Conservation (phyloP, 2,329 filamentous ascomycete species). For the Penicillium brevicompactum region DNA sequence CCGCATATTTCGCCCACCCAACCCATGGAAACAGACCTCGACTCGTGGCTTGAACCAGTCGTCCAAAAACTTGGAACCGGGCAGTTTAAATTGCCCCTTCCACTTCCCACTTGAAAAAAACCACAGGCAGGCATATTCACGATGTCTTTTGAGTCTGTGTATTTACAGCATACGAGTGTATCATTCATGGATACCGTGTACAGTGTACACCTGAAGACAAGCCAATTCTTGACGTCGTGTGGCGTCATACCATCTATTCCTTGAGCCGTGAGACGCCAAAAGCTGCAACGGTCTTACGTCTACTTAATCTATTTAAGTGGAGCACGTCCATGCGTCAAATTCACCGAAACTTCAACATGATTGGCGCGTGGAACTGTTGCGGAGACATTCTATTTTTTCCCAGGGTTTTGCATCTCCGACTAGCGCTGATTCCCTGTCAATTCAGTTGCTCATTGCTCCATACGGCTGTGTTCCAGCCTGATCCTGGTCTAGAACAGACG, state of each 20-base stretch:
- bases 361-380: conserved; percentile 6
- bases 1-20: background rate
- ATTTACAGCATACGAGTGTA: background rate
- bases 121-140: background rate
- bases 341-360: conserved; percentile 2
- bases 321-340: conserved; percentile 9
- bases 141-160: too few species aligned
- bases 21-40: conserved; percentile 19
- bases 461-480: conserved; percentile 9
- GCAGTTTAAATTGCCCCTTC: background rate
- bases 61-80: background rate
- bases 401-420: background rate
- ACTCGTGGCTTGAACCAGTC: conserved; percentile 12
- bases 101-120: background rate
- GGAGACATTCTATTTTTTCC: conserved; percentile 1
- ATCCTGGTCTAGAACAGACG: conserved; percentile 14
- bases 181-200: background rate
- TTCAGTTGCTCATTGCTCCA: conserved; percentile 5
- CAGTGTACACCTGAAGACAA: background rate
- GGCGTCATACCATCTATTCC: conserved; percentile 20
- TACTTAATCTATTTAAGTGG: conserved; percentile 30
- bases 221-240: conserved; percentile 15
- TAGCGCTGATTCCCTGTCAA: background rate
- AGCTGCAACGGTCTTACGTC: conserved; percentile 24
- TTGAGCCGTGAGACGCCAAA: background rate